Conservation (phyloP, 805 yeast genomes). For the Candida quercuum region DNA sequence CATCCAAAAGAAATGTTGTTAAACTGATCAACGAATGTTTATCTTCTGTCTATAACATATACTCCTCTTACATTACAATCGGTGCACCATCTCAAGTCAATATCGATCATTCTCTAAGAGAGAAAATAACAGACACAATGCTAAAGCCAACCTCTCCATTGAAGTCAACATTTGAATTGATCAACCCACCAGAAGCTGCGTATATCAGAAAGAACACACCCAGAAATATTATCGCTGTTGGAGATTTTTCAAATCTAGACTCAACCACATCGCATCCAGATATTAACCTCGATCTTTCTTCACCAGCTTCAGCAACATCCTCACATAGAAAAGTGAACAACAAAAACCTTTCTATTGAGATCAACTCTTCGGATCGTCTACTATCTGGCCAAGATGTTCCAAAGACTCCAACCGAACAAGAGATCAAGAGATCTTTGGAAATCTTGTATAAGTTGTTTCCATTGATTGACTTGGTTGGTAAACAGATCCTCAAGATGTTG, state of each 20-base stretch:
- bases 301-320: not conserved
- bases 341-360: conserved; percentile 19
- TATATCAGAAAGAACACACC: not conserved
- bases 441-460: conserved; percentile 34
- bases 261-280: too few species aligned
- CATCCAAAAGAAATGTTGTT: conserved; percentile 25
- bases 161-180: too few species aligned
- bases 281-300: not conserved
- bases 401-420: conserved; percentile 28
- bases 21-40: conserved; percentile 50
- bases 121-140: conserved; percentile 35
- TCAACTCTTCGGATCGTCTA: too few species aligned
- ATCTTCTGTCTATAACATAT: conserved; percentile 58
- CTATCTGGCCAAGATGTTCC: too few species aligned
- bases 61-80: conserved; percentile 55
- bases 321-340: conserved; percentile 8
- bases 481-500: conserved; percentile 52
- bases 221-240: too few species aligned
- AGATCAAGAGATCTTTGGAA: conserved; percentile 28
- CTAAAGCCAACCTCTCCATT: conserved; percentile 33
- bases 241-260: too few species aligned
- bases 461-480: conserved; percentile 43
- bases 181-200: conserved; percentile 1
- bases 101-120: conserved; percentile 50
- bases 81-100: conserved; percentile 71